These are phyloP conservation scores for Cladophialophora psammophila DNA, from an alignment of 2,329 filamentous ascomycete genomes.

Conservation along the genomic window DNA sequence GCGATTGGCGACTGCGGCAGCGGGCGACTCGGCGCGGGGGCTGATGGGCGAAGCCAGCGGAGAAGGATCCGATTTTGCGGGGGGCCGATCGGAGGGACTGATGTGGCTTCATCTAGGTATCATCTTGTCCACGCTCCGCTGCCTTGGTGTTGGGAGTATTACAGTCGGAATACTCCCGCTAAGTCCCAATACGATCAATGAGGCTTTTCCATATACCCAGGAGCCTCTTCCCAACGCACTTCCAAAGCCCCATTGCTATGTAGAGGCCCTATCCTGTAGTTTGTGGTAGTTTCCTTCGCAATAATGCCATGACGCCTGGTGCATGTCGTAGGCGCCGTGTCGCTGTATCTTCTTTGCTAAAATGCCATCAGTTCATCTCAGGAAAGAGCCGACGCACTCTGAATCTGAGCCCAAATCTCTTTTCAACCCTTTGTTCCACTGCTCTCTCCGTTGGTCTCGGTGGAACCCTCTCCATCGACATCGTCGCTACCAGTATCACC, in stretches of 20 bases:
- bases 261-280: background rate
- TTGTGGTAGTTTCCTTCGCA: background rate
- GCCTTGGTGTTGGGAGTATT: background rate
- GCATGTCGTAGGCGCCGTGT: background rate
- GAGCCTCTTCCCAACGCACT: background rate
- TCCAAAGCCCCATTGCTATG: background rate
- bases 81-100: background rate
- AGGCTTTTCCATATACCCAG: background rate
- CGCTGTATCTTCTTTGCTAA: slow-evolving; percentile 16
- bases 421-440: slow-evolving; percentile 25
- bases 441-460: slow-evolving; percentile 21
- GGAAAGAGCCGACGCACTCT: background rate
- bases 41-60: background rate
- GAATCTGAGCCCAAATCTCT: background rate
- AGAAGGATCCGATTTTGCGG: background rate
- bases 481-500: slow-evolving; percentile 26
- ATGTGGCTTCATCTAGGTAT: background rate
- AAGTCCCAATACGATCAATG: background rate
- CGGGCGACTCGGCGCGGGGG: background rate
- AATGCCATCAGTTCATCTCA: background rate
- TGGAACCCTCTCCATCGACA: background rate
- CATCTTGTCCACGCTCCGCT: background rate
- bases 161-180: too few relatives aligned
- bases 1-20: background rate
- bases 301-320: background rate